Evolutionary conservation across 371 early-diverging fungal genomes (phyloP).

Genomic region (Mucor plumbeus): DNA sequence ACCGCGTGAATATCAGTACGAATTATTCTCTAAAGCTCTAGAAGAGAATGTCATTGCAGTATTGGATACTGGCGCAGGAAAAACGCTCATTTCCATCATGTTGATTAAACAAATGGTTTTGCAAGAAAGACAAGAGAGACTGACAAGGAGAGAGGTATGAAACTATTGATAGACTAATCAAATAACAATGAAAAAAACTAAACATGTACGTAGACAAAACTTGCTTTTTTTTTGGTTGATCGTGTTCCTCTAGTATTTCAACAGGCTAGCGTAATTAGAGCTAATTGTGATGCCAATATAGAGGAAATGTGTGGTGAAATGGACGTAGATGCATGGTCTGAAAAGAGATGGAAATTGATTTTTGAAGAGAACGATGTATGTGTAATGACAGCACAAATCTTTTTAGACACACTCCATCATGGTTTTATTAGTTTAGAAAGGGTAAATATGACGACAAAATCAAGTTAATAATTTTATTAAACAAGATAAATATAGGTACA

Average conservation of each 20-base stretch:
- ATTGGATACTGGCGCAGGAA: constrained; percentile 93
- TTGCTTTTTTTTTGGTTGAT: constrained; percentile 86
- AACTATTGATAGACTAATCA: not conserved
- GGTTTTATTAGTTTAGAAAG: constrained; percentile 69
- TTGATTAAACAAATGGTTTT: constrained; percentile 75
- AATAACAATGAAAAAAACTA: not conserved
- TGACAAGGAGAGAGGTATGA: constrained; percentile 42
- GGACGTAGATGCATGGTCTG: constrained; percentile 68
- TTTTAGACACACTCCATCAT: constrained; percentile 75
- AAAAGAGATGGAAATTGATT: constrained; percentile 61
- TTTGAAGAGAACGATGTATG: constrained; percentile 70
- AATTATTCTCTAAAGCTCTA: constrained; percentile 71
- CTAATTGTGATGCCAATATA: constrained; percentile 68
- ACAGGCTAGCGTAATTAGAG: constrained; percentile 74
- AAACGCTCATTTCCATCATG: constrained; percentile 88
- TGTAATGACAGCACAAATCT: constrained; percentile 90
- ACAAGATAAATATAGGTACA: constrained; percentile 53
- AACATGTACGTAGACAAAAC: constrained; percentile 36
- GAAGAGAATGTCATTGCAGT: constrained; percentile 83
- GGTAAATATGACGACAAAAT: constrained; percentile 37
- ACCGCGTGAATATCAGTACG: constrained; percentile 82
- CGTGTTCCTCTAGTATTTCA: constrained; percentile 87
- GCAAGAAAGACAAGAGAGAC: constrained; percentile 40
- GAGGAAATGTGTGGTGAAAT: constrained; percentile 70
- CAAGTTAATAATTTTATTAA: not conserved